Conservation (phyloP, 495 filamentous ascomycete species). For the Penicillium nucicola region DNA sequence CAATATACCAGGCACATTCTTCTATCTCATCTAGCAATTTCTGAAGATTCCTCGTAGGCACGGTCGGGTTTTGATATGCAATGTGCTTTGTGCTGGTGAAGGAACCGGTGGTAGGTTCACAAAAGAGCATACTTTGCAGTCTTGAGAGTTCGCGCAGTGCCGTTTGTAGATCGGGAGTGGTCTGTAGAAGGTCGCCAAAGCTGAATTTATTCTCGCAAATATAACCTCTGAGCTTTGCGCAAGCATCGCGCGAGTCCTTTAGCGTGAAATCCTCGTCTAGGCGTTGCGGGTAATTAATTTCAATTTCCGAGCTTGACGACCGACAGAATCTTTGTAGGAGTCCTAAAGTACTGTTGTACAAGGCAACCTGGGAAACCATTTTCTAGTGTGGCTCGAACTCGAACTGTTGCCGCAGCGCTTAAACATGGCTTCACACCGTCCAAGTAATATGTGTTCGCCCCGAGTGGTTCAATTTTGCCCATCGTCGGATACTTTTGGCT, state of each 20-base stretch:
- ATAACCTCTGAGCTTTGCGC: not conserved
- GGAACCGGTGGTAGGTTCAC: not conserved
- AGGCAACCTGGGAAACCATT: too few relatives aligned
- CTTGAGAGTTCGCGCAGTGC: not conserved
- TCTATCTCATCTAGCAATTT: not conserved
- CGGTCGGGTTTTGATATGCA: not conserved
- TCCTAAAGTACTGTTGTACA: too few relatives aligned
- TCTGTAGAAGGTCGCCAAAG: not conserved
- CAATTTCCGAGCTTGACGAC: not conserved
- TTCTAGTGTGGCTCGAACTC: too few relatives aligned
- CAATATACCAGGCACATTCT: not conserved
- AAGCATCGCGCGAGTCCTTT: not conserved
- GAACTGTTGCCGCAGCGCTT: too few relatives aligned
- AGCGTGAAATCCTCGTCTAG: not conserved
- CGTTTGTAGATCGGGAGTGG: not conserved
- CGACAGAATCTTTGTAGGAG: not conserved
- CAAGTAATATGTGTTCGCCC: too few relatives aligned
- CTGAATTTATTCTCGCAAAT: not conserved
- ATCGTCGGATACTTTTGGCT: too few relatives aligned
- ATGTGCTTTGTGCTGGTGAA: not conserved
- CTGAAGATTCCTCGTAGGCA: not conserved
- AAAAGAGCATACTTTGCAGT: not conserved
- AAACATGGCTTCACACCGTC: too few relatives aligned
- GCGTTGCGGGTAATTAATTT: not conserved
- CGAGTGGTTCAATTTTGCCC: too few relatives aligned